Percentiles rank a stretch among this genome's conserved stretches.
Conservation (phyloP, 2,329 filamentous ascomycete species). For the Pseudogymnoascus verrucosus region DNA sequence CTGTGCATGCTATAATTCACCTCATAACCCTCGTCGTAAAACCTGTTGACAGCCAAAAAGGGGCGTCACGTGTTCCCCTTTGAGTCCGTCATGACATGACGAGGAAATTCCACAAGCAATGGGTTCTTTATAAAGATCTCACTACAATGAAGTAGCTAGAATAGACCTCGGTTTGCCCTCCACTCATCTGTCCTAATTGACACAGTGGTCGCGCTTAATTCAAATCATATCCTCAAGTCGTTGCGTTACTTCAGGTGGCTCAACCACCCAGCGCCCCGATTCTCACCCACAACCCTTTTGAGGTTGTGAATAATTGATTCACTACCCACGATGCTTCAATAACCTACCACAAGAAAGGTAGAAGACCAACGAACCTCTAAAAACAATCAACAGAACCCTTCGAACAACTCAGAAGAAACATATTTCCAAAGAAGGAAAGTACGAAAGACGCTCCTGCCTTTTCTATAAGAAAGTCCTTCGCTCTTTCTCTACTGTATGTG, state of each 20-base stretch:
- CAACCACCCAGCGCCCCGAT: not conserved
- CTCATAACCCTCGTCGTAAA: not conserved
- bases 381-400: not conserved
- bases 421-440: not conserved
- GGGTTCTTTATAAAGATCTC: not conserved
- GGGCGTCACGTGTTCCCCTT: not conserved
- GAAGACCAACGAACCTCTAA: not conserved
- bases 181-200: not conserved
- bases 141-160: not conserved
- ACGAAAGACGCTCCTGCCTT: not conserved
- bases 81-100: not conserved
- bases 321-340: not conserved
- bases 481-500: not conserved
- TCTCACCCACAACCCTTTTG: not conserved
- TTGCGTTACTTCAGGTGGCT: not conserved
- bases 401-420: not conserved
- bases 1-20: not conserved
- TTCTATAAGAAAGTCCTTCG: not conserved
- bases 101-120: not conserved
- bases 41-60: not conserved
- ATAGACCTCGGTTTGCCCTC: not conserved
- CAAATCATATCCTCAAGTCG: not conserved
- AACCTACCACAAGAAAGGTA: not conserved
- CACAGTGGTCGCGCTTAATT: not conserved
- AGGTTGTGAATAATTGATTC: not conserved